phyloP scores from a whole-genome alignment of 306 rosid species.

The Notholithocarpus densiflorus region DNA sequence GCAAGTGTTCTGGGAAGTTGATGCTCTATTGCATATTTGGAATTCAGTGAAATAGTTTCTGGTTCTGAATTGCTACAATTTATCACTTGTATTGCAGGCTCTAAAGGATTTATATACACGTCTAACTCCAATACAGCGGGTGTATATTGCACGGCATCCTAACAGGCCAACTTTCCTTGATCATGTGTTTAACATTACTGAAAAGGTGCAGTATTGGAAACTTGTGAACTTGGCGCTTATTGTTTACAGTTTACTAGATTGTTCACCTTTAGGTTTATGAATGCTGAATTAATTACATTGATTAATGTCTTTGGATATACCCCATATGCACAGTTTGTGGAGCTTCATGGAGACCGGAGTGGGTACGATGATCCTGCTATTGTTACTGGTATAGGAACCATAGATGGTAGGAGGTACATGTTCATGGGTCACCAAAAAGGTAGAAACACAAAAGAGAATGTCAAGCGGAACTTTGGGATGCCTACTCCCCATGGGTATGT shows the following conservation, averaged over 20 bases:
- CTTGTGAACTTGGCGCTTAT: constrained; percentile 3
- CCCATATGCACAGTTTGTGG: constrained; percentile 66
- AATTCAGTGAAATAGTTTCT: background rate
- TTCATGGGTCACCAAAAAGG: constrained; percentile 99
- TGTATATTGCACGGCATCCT: constrained; percentile 88
- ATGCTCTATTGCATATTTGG: background rate
- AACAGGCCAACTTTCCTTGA: constrained; percentile 97
- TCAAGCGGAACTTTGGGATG: constrained; percentile 95
- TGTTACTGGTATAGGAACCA: constrained; percentile 85
- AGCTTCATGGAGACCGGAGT: constrained; percentile 92
- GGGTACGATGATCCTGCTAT: constrained; percentile 99
- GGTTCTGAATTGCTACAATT: constrained; percentile 5
- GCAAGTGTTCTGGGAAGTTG: background rate
- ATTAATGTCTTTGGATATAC: constrained; percentile 16
- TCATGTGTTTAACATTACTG: constrained; percentile 85
- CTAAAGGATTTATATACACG: constrained; percentile 58
- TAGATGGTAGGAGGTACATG: constrained; percentile 82
- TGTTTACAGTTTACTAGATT: constrained; percentile 19
- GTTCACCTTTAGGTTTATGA: constrained; percentile 11
- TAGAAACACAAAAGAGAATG: constrained; percentile 91
- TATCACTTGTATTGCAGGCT: constrained; percentile 56
- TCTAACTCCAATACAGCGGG: constrained; percentile 83
- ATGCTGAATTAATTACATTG: constrained; percentile 18
- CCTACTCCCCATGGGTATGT: constrained; percentile 99
- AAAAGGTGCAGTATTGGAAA: constrained; percentile 49